These are phyloP conservation scores for Microcos paniculata DNA, from an alignment of 345 rosid species.

Conservation along the genomic window DNA sequence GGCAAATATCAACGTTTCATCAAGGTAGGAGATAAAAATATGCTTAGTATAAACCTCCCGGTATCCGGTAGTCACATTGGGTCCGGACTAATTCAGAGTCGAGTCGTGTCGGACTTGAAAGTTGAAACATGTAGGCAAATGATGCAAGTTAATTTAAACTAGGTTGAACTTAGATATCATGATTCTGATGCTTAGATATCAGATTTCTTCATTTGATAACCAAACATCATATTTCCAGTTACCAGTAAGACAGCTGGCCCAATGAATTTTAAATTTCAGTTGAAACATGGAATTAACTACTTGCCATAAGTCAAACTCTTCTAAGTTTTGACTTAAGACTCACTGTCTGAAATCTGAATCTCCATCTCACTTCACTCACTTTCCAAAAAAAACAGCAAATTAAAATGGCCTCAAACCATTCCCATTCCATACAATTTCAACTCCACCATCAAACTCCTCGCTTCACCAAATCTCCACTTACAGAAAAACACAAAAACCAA, in stretches of 20 bases:
- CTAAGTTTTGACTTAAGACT: slow-evolving; percentile 16
- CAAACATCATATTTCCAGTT: slow-evolving; percentile 1
- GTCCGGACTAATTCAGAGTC: too few relatives aligned
- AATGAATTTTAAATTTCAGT: not conserved
- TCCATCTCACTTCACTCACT: slow-evolving; percentile 33
- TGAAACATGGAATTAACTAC: not conserved
- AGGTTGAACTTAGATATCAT: not conserved
- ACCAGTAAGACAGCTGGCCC: not conserved
- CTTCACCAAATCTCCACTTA: not conserved
- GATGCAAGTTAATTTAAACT: not conserved
- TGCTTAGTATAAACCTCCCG: too few relatives aligned
- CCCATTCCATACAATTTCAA: slow-evolving; percentile 25
- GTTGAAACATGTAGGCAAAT: too few relatives aligned
- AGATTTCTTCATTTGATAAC: too few relatives aligned
- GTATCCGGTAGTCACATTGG: too few relatives aligned
- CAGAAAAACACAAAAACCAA: not conserved
- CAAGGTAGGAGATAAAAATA: not conserved
- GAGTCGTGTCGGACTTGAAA: too few relatives aligned
- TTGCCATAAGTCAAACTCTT: not conserved
- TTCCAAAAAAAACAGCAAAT: slow-evolving; percentile 16
- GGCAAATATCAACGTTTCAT: not conserved
- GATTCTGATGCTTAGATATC: not conserved
- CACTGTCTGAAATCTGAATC: slow-evolving; percentile 11
- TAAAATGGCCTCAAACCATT: slow-evolving; percentile 35
- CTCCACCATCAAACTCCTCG: slow-evolving; percentile 1